A percentile compares a stretch with the other conserved stretches of the same genome.
These are phyloP conservation scores for Cercospora sojina DNA, from an alignment of 2,329 filamentous ascomycete species.

Conservation along the genomic window DNA sequence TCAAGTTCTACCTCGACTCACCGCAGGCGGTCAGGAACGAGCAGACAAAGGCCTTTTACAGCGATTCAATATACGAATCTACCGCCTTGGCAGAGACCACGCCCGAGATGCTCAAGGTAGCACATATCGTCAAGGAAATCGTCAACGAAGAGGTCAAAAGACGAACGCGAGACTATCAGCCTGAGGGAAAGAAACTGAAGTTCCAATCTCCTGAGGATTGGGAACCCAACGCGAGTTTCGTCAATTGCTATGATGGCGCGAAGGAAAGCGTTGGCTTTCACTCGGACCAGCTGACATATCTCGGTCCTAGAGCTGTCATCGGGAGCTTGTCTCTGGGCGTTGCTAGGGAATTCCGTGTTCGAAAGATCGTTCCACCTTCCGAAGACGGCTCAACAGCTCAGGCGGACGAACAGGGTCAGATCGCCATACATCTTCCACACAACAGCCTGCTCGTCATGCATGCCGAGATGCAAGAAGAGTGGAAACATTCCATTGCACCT, in stretches of 20 bases:
- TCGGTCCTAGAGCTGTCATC: slow-evolving; percentile 84
- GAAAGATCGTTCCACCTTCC: slow-evolving; percentile 62
- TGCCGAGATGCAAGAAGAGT: slow-evolving; percentile 94
- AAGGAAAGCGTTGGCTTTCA: slow-evolving; percentile 87
- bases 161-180: slow-evolving; percentile 68
- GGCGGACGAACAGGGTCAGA: slow-evolving; percentile 74
- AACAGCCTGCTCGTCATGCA: slow-evolving; percentile 96
- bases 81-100: slow-evolving; percentile 71
- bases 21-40: slow-evolving; percentile 67
- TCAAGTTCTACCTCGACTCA: slow-evolving; percentile 77
- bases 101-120: slow-evolving; percentile 69
- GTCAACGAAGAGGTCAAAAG: slow-evolving; percentile 76
- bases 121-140: slow-evolving; percentile 65
- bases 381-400: slow-evolving; percentile 40
- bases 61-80: slow-evolving; percentile 67
- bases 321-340: slow-evolving; percentile 89
- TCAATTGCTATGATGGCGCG: slow-evolving; percentile 87
- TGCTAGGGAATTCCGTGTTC: slow-evolving; percentile 86
- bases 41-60: slow-evolving; percentile 80
- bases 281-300: slow-evolving; percentile 86
- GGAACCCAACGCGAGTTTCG: slow-evolving; percentile 86
- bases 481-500: slow-evolving; percentile 85
- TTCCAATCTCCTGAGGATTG: slow-evolving; percentile 73
- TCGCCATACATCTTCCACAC: slow-evolving; percentile 89
- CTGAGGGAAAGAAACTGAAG: slow-evolving; percentile 68